These are phyloP conservation scores for Pseudonectria foliicola DNA, from an alignment of 2,329 filamentous ascomycete species.

Conservation along the genomic window DNA sequence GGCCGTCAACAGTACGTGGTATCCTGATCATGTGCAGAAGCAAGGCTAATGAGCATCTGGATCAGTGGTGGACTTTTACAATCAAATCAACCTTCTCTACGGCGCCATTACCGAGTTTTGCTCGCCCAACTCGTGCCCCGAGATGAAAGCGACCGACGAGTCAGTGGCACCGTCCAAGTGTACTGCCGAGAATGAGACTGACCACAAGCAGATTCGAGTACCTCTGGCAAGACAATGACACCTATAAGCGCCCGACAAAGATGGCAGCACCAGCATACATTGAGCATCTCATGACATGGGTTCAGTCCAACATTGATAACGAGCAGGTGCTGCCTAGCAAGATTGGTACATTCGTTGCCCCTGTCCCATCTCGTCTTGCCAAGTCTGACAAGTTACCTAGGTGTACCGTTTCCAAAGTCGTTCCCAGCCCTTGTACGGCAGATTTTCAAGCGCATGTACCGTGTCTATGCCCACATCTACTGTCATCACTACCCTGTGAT, in stretches of 20 bases:
- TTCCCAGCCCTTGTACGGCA: slow-evolving; percentile 85
- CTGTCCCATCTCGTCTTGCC: neutral
- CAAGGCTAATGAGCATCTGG: slow-evolving; percentile 1
- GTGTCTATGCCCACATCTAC: slow-evolving; percentile 98
- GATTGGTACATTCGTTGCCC: slow-evolving; percentile 50
- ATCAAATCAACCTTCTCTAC: slow-evolving; percentile 98
- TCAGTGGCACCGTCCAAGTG: slow-evolving; percentile 35
- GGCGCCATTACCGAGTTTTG: slow-evolving; percentile 99
- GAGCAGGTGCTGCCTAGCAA: slow-evolving; percentile 91
- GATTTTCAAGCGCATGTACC: slow-evolving; percentile 98
- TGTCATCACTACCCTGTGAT: slow-evolving; percentile 99
- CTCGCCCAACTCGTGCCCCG: slow-evolving; percentile 91
- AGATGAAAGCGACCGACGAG: slow-evolving; percentile 99
- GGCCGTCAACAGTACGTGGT: slow-evolving; percentile 78
- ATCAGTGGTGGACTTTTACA: slow-evolving; percentile 98
- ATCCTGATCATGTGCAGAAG: neutral
- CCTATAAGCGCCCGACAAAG: slow-evolving; percentile 93
- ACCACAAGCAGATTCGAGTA: slow-evolving; percentile 72
- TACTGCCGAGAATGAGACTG: slow-evolving; percentile 5
- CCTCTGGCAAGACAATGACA: slow-evolving; percentile 93
- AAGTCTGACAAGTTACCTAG: slow-evolving; percentile 32
- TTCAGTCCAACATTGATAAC: slow-evolving; percentile 92
- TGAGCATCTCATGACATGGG: slow-evolving; percentile 95
- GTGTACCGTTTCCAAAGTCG: slow-evolving; percentile 89
- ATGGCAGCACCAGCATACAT: slow-evolving; percentile 97